Evolutionary conservation across 805 yeast species (phyloP).

Genomic region (Hyphopichia homilentoma): DNA sequence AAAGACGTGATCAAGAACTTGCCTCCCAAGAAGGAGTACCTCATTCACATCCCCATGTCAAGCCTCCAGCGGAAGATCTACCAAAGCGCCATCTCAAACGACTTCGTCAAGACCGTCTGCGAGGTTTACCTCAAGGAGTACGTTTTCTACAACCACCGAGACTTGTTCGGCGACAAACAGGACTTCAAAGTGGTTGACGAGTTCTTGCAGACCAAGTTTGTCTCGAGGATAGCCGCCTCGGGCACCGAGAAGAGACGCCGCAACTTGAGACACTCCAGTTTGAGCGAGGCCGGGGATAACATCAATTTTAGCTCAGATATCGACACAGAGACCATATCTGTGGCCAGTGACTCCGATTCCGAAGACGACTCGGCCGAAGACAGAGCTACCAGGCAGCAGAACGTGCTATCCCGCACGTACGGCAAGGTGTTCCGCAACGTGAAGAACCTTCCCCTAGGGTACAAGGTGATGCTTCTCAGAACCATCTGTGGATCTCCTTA

Average conservation of each 20-base stretch:
- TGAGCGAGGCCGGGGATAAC: conserved; percentile 1
- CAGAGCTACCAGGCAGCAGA: conserved; percentile 8
- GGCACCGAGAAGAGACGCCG: conserved; percentile 4
- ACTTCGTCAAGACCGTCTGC: conserved; percentile 42
- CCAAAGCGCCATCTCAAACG: conserved; percentile 43
- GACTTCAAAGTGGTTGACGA: conserved; percentile 30
- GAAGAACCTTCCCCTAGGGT: conserved; percentile 45
- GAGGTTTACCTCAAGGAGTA: conserved; percentile 51
- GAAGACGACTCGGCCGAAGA: background rate
- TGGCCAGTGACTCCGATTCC: background rate
- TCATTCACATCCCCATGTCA: conserved; percentile 69
- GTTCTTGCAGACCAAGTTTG: conserved; percentile 36
- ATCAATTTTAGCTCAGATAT: background rate
- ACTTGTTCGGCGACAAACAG: conserved; percentile 11
- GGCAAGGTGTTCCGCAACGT: conserved; percentile 20
- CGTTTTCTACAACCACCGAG: conserved; percentile 36
- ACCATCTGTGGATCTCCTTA: conserved; percentile 85
- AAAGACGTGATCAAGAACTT: conserved; percentile 62
- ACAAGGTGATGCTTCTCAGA: conserved; percentile 79
- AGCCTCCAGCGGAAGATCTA: conserved; percentile 63
- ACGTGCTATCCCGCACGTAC: conserved; percentile 11
- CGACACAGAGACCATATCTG: conserved; percentile 1
- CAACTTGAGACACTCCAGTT: conserved; percentile 1
- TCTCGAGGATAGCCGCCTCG: conserved; percentile 10
- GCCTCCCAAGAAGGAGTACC: conserved; percentile 89